Conservation (phyloP, 495 filamentous ascomycete genomes). For the Aspergillus diversus region DNA sequence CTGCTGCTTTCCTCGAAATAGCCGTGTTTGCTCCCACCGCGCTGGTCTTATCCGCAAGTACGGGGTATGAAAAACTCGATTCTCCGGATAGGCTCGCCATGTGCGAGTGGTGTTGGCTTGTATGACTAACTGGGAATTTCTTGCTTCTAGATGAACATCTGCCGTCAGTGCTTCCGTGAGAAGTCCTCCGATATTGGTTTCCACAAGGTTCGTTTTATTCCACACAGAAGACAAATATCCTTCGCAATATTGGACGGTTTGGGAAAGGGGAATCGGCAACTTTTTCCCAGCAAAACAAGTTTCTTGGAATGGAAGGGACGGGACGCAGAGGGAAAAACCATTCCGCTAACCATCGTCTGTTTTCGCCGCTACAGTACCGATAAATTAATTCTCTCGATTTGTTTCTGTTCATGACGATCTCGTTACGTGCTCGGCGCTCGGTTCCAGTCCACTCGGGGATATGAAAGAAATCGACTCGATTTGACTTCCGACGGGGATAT, state of each 20-base stretch:
- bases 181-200: constrained; percentile 96
- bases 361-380: constrained; percentile 50
- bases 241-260: not conserved
- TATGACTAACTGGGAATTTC: constrained; percentile 21
- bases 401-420: constrained; percentile 42
- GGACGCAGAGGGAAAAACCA: constrained; percentile 4
- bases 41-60: constrained; percentile 99
- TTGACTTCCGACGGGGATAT: constrained; percentile 19
- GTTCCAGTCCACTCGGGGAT: constrained; percentile 22
- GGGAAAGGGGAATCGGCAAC: constrained; percentile 3
- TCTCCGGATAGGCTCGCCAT: constrained; percentile 1
- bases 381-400: constrained; percentile 46
- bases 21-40: constrained; percentile 94
- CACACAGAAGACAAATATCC: not conserved
- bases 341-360: constrained; percentile 22
- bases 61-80: constrained; percentile 68
- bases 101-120: constrained; percentile 2
- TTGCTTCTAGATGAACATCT: constrained; percentile 78
- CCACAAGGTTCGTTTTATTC: constrained; percentile 70
- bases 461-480: constrained; percentile 15
- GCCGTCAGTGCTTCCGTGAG: constrained; percentile 99
- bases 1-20: constrained; percentile 45
- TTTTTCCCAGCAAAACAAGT: not conserved
- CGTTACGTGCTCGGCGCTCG: constrained; percentile 34
- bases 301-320: not conserved